Evolutionary conservation across 2,329 filamentous ascomycete species (phyloP).

Genomic region (Xylariaceae sp.): DNA sequence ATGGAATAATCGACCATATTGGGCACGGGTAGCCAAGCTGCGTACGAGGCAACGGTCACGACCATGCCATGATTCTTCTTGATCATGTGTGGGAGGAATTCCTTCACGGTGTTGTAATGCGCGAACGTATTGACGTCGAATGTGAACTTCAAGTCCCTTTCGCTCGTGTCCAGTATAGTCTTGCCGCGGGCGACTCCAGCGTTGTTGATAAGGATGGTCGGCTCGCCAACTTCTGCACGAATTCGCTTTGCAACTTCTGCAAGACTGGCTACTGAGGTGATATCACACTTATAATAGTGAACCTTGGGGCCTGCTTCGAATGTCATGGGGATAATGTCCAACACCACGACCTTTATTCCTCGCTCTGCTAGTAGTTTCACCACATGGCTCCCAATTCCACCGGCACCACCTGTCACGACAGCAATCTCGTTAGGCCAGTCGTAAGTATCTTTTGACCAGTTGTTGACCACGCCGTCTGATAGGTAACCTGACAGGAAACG

Average conservation of each 20-base stretch:
- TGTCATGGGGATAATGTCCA: constrained; percentile 59
- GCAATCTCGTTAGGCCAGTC: constrained; percentile 68
- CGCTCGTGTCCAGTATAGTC: constrained; percentile 42
- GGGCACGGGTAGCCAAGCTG: constrained; percentile 50
- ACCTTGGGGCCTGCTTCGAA: constrained; percentile 44
- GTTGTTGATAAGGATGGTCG: constrained; percentile 36
- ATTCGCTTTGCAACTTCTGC: constrained; percentile 38
- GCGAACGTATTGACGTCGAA: constrained; percentile 50
- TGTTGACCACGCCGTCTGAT: constrained; percentile 46
- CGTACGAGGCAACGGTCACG: constrained; percentile 52
- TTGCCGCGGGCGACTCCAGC: constrained; percentile 41
- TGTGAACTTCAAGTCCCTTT: constrained; percentile 41
- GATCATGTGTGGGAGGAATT: constrained; percentile 51
- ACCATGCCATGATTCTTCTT: constrained; percentile 48
- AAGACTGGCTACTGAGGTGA: constrained; percentile 54
- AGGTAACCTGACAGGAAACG: constrained; percentile 47
- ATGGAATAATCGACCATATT: constrained; percentile 57
- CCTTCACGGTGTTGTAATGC: constrained; percentile 47
- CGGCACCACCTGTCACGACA: constrained; percentile 69
- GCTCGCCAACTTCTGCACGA: constrained; percentile 33
- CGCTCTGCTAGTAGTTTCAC: constrained; percentile 62
- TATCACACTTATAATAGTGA: constrained; percentile 67
- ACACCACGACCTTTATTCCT: constrained; percentile 64
- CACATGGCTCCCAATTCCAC: constrained; percentile 66
- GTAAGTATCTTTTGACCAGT: constrained; percentile 51